Base-by-base conservation (phyloP, 805 yeast species). In the Blastobotrys muscicola region DNA sequence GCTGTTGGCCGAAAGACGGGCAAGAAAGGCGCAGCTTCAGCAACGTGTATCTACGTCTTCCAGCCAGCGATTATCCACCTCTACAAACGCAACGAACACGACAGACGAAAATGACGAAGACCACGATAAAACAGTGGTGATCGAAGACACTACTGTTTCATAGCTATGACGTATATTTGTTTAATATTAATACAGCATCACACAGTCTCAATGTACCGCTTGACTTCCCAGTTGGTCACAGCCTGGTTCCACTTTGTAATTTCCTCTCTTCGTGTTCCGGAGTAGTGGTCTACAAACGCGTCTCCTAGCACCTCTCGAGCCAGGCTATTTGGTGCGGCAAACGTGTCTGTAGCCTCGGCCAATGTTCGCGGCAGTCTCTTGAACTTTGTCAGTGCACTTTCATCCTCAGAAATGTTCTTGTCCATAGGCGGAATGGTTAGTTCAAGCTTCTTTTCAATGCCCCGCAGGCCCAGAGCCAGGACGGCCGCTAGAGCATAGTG, bases 261-360 rank as follows among this genome's bases (percentile, higher is more conserved):
- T 44, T 61, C 65, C 34, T 60, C 60, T 29, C 43, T 35, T 14
- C 65, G 45, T 9, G 65, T 61, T 3, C 44, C 56, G 9, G 60
- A 60, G 38, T 47, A 61, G 36, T 61, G 65, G 16, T 61, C 62
- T 8, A 61, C 65, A 48, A 61, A 61, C 10, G 38, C 56, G 41
- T 57, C 62, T 6, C 72, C 74, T 33, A 69, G 51, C 8, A 66
- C 63, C 39, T 57, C 56, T 9, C 65, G 47, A 3, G 65, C 65
- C 13, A 60, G 36, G 31, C 56, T 49, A 1, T 46, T 46, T 4
- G 50, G 48, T 6, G 50, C 45, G 38, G 52, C 51, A 38, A 61
- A 61, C 13, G 38, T 35, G 12, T 44, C 50, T 12, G 60, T 55
- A 2, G 64, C 63, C 8, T 42, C 44, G n/a, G 45, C 37, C 34